A percentile compares a stretch with the other conserved stretches of the same genome.
Conservation (phyloP, 2,329 filamentous ascomycete genomes). For the Chaetoscypha palmicola region DNA sequence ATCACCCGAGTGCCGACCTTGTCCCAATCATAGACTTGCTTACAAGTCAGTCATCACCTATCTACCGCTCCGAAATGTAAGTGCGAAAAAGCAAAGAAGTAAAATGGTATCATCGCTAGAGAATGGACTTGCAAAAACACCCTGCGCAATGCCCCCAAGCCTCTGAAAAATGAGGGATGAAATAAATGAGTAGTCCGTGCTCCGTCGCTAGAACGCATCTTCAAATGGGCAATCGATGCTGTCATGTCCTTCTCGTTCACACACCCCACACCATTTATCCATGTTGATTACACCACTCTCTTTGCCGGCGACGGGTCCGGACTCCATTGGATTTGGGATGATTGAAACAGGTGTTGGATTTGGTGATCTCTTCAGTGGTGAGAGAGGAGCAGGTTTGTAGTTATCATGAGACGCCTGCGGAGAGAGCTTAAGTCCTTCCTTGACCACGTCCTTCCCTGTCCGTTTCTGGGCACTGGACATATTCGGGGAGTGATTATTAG, state of each 20-base stretch:
- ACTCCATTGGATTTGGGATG: conserved; percentile 56
- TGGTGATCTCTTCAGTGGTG: conserved; percentile 41
- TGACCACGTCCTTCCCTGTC: conserved; percentile 34
- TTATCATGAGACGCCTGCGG: conserved; percentile 35
- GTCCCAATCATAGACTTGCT: too few relatives aligned
- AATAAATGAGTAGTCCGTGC: background rate
- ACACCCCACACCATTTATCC: conserved; percentile 93
- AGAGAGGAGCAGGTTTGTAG: conserved; percentile 48
- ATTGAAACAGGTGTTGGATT: conserved; percentile 38
- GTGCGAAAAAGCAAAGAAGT: too few relatives aligned
- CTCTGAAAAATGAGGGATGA: background rate
- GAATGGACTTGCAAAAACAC: background rate
- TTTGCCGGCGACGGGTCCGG: conserved; percentile 68
- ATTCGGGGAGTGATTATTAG: conserved; percentile 3
- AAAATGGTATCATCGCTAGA: conserved; percentile 2
- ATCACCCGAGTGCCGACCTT: too few relatives aligned
- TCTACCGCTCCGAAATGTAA: too few relatives aligned
- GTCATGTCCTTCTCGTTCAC: conserved; percentile 92
- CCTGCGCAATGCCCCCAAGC: background rate
- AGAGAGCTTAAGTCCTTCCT: conserved; percentile 36
- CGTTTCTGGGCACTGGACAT: conserved; percentile 18
- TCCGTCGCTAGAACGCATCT: conserved; percentile 54
- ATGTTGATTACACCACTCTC: conserved; percentile 71
- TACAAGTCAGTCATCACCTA: too few relatives aligned
- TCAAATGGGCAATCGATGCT: conserved; percentile 93